A percentile compares a stretch with the other conserved stretches of the same genome.
Conservation (phyloP, 106 monocot genomes). For the Dendrobium catenatum region DNA sequence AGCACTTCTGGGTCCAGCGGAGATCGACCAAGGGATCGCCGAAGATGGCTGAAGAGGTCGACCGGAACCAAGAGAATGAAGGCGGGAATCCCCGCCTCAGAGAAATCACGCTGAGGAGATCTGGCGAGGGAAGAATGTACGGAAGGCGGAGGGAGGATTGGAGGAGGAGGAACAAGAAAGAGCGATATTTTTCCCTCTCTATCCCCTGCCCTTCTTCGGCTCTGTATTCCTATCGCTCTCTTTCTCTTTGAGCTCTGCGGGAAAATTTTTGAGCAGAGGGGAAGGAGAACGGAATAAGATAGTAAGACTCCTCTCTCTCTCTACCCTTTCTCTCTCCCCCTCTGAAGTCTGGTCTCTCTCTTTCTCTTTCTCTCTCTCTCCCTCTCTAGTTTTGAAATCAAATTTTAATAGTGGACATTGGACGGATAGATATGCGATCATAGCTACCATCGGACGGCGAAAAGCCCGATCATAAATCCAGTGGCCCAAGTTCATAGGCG, state of each 20-base stretch:
- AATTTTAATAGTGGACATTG: slow-evolving; percentile 32
- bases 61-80: neutral
- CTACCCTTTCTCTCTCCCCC: slow-evolving; percentile 42
- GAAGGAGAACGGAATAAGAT: neutral
- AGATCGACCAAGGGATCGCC: neutral
- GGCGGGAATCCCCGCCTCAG: neutral
- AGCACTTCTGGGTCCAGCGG: neutral
- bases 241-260: neutral
- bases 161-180: neutral
- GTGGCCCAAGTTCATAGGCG: slow-evolving; percentile 49
- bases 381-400: slow-evolving; percentile 70
- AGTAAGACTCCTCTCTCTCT: neutral
- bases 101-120: slow-evolving; percentile 1
- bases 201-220: neutral
- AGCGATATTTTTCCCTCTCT: neutral
- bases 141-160: neutral
- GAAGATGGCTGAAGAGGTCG: slow-evolving; percentile 9
- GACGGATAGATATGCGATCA: slow-evolving; percentile 19
- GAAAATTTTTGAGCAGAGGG: neutral
- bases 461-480: neutral
- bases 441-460: slow-evolving; percentile 14
- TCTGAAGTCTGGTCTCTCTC: slow-evolving; percentile 5
- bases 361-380: slow-evolving; percentile 29
- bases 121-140: slow-evolving; percentile 2
- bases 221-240: neutral